Evolutionary conservation across 2,329 filamentous ascomycete genomes (phyloP).

Genomic region (Metarhizium humberi): DNA sequence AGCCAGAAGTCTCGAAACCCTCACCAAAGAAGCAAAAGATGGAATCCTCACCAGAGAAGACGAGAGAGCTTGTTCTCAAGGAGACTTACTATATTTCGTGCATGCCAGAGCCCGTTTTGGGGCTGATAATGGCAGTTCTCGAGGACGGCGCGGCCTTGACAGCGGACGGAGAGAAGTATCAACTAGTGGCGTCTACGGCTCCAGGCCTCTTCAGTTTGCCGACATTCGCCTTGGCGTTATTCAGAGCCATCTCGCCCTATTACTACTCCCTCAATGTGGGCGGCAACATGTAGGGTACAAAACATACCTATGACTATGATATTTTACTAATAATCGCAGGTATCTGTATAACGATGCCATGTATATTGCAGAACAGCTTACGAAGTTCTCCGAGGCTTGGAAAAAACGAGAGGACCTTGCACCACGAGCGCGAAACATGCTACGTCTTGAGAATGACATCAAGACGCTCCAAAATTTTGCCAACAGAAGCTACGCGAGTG

Average conservation of each 20-base stretch:
- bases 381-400: slow-evolving; percentile 40
- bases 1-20: slow-evolving; percentile 11
- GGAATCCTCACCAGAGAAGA: slow-evolving; percentile 20
- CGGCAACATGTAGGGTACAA: slow-evolving; percentile 51
- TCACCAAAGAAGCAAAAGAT: slow-evolving; percentile 8
- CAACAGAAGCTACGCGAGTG: slow-evolving; percentile 50
- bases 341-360: slow-evolving; percentile 59
- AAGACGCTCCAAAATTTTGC: slow-evolving; percentile 51
- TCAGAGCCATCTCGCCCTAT: slow-evolving; percentile 65
- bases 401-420: slow-evolving; percentile 42
- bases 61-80: slow-evolving; percentile 64
- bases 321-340: slow-evolving; percentile 25
- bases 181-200: slow-evolving; percentile 57
- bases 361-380: slow-evolving; percentile 50
- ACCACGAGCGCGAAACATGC: slow-evolving; percentile 39
- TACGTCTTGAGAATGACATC: slow-evolving; percentile 51
- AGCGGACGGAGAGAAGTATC: slow-evolving; percentile 37
- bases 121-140: slow-evolving; percentile 50
- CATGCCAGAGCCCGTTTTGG: slow-evolving; percentile 70
- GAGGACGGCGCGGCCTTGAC: slow-evolving; percentile 55
- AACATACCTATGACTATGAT: not conserved
- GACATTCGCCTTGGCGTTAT: slow-evolving; percentile 66
- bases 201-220: slow-evolving; percentile 63
- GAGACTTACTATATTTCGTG: slow-evolving; percentile 86
- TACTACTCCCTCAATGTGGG: slow-evolving; percentile 57